Percentiles rank a stretch among this genome's conserved stretches.
Evolutionary conservation across 1,284 basidiomycete genomes (phyloP).

Genomic region (Rhodotorula sp.): DNA sequence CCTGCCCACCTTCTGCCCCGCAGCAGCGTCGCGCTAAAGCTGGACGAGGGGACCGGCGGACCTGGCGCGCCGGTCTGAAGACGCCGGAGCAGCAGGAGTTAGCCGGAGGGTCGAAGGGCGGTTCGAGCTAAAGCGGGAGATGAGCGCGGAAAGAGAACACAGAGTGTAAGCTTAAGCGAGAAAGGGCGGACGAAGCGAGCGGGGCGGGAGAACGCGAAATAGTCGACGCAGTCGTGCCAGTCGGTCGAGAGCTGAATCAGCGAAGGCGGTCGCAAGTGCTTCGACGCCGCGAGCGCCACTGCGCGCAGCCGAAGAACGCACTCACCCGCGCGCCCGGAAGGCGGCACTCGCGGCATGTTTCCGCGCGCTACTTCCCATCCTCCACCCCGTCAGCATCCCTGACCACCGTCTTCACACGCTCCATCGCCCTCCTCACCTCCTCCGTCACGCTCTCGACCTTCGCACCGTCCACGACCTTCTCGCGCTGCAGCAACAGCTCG

Average conservation of each 20-base stretch:
- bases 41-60: background rate
- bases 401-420: background rate
- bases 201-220: too few relatives aligned
- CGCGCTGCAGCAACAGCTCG: background rate
- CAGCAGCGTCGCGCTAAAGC: background rate
- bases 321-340: too few relatives aligned
- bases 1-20: background rate
- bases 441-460: background rate
- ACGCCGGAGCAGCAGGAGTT: background rate
- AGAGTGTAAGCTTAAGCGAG: background rate
- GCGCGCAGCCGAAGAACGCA: too few relatives aligned
- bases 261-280: too few relatives aligned
- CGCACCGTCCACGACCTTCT: background rate
- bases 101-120: background rate
- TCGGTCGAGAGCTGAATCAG: too few relatives aligned
- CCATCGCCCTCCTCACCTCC: background rate
- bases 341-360: too few relatives aligned
- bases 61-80: background rate
- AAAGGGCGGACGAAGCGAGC: background rate
- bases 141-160: too few relatives aligned
- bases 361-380: background rate
- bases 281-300: too few relatives aligned
- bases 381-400: background rate
- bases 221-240: too few relatives aligned
- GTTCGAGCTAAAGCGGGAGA: too few relatives aligned